Conservation (phyloP, 768 basidiomycete species). For the Ramaria sp. region DNA sequence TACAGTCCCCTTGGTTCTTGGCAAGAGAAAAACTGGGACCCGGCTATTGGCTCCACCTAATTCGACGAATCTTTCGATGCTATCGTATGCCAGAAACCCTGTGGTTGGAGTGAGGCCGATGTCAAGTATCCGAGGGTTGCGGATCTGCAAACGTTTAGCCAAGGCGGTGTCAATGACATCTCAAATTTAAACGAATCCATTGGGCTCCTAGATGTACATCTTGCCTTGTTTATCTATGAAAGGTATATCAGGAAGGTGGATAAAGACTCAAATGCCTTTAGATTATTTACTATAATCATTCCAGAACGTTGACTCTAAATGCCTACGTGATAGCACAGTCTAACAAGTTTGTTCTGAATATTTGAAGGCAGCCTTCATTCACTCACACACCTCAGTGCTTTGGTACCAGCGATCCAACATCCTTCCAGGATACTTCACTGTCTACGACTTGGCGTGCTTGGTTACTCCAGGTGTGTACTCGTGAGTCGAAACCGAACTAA, state of each 20-base stretch:
- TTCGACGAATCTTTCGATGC: conserved; percentile 64
- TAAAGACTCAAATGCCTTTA: neutral
- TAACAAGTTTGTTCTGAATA: conserved; percentile 33
- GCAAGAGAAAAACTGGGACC: conserved; percentile 88
- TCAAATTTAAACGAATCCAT: too few species aligned
- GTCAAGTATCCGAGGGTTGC: neutral
- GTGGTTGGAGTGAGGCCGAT: conserved; percentile 17
- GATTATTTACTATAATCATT: neutral
- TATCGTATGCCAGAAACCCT: conserved; percentile 33
- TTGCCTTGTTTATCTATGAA: conserved; percentile 62
- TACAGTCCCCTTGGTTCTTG: conserved; percentile 57
- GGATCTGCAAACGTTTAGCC: conserved; percentile 28
- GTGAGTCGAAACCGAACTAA: neutral
- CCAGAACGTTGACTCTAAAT: conserved; percentile 47
- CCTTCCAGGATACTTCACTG: conserved; percentile 50
- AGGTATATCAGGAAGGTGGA: conserved; percentile 61
- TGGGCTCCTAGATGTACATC: conserved; percentile 22
- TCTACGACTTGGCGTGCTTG: conserved; percentile 78
- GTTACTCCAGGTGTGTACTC: conserved; percentile 84
- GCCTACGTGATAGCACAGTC: conserved; percentile 35
- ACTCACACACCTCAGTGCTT: conserved; percentile 50
- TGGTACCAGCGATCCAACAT: conserved; percentile 62
- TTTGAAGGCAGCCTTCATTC: too few species aligned
- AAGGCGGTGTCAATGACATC: conserved; percentile 25
- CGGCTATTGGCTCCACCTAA: conserved; percentile 42